Conservation (phyloP, 805 yeast genomes). For the Saccharomycopsis javanensis region DNA sequence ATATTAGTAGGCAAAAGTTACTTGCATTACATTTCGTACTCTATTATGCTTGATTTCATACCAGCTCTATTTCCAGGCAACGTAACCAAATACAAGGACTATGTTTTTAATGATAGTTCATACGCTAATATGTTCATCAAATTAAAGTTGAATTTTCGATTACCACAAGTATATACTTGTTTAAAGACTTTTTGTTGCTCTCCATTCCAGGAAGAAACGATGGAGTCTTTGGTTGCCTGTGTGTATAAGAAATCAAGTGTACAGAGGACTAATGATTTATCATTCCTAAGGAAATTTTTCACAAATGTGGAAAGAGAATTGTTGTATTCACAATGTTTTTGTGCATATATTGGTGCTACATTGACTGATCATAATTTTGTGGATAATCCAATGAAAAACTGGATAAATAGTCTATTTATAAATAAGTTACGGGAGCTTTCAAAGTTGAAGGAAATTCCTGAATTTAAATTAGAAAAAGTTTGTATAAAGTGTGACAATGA, state of each 20-base stretch:
- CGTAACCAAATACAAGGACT: not conserved
- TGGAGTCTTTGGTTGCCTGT: not conserved
- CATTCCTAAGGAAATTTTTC: not conserved
- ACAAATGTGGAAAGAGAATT: not conserved
- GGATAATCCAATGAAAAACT: slow-evolving; percentile 2
- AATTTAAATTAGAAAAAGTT: not conserved
- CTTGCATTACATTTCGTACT: not conserved
- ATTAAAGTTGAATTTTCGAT: not conserved
- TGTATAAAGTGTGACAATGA: not conserved
- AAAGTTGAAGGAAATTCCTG: not conserved
- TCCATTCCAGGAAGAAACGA: not conserved
- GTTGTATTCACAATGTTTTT: not conserved
- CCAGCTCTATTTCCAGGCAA: not conserved
- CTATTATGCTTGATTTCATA: not conserved
- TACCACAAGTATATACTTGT: not conserved
- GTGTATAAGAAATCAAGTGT: not conserved
- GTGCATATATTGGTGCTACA: not conserved
- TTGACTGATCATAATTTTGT: not conserved
- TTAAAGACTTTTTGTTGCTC: not conserved
- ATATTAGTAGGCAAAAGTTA: not conserved
- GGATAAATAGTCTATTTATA: not conserved
- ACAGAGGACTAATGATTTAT: not conserved
- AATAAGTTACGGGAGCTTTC: not conserved
- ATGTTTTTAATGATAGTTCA: not conserved
- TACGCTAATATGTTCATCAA: not conserved